These are phyloP conservation scores for Aspergillus avenaceus DNA, from an alignment of 495 filamentous ascomycete species.

Conservation along the genomic window DNA sequence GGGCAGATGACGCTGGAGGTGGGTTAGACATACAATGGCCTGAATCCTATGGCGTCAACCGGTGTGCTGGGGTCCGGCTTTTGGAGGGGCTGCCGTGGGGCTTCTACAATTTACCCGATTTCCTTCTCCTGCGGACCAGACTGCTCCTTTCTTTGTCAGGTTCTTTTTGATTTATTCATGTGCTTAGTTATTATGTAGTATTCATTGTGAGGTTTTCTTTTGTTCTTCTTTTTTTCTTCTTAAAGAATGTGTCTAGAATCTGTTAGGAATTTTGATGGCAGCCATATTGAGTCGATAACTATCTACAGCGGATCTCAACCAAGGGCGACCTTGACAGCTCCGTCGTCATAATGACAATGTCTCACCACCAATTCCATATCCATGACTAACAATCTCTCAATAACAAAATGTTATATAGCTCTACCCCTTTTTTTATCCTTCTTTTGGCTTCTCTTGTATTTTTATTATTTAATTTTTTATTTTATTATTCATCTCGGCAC, in stretches of 20 bases:
- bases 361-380: neutral
- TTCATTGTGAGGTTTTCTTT: too few species aligned
- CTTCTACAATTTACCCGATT: constrained; percentile 9
- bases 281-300: neutral
- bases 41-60: constrained; percentile 29
- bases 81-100: constrained; percentile 32
- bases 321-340: neutral
- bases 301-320: neutral
- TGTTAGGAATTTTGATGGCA: neutral
- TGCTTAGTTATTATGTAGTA: neutral
- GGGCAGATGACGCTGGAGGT: constrained; percentile 14
- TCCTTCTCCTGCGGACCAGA: neutral
- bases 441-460: neutral
- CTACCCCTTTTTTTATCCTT: too few species aligned
- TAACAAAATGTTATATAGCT: too few species aligned
- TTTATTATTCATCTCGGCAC: neutral
- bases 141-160: constrained; percentile 1
- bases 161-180: neutral
- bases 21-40: constrained; percentile 1
- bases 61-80: constrained; percentile 40
- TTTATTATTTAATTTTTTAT: neutral
- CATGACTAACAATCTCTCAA: too few species aligned
- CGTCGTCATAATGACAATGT: neutral
- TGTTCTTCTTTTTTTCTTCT: too few species aligned
- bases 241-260: too few species aligned